These are phyloP conservation scores for Xylaria sp. DNA, from an alignment of 2,329 filamentous ascomycete genomes.

Conservation along the genomic window DNA sequence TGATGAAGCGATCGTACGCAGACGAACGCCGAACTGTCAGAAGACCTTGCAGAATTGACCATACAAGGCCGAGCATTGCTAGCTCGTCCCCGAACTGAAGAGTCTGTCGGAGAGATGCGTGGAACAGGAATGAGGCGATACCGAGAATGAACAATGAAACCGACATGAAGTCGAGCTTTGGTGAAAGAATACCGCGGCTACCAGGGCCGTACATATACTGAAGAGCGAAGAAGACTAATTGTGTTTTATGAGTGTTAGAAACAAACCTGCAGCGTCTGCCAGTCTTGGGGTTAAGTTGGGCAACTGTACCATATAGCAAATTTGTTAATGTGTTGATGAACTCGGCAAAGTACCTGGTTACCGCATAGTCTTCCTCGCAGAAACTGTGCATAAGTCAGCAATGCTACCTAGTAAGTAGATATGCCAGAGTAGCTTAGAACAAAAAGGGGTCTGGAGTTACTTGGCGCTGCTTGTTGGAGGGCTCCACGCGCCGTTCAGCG, in stretches of 20 bases:
- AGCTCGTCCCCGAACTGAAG: conserved; percentile 65
- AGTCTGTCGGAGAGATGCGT: conserved; percentile 57
- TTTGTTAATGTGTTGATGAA: conserved; percentile 66
- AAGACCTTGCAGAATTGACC: conserved; percentile 62
- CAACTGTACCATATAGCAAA: conserved; percentile 57
- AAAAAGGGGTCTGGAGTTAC: conserved; percentile 43
- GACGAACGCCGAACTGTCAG: conserved; percentile 58
- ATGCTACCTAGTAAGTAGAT: neutral
- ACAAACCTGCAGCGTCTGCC: neutral
- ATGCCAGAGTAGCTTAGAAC: neutral
- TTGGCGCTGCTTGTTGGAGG: conserved; percentile 55
- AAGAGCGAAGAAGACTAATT: conserved; percentile 56
- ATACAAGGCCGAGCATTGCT: conserved; percentile 67
- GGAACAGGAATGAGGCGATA: conserved; percentile 57
- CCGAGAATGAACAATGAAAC: conserved; percentile 56
- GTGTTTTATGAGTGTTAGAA: conserved; percentile 2
- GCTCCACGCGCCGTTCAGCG: conserved; percentile 53
- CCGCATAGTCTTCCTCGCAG: conserved; percentile 63
- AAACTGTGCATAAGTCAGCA: conserved; percentile 45
- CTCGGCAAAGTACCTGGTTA: conserved; percentile 64
- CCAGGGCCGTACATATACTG: conserved; percentile 52
- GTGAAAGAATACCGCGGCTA: conserved; percentile 48
- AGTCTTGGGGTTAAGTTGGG: neutral
- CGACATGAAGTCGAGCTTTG: conserved; percentile 56
- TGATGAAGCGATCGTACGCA: conserved; percentile 47